Evolutionary conservation across 2,329 filamentous ascomycete species (phyloP).

Genomic region (Fusarium sororula): DNA sequence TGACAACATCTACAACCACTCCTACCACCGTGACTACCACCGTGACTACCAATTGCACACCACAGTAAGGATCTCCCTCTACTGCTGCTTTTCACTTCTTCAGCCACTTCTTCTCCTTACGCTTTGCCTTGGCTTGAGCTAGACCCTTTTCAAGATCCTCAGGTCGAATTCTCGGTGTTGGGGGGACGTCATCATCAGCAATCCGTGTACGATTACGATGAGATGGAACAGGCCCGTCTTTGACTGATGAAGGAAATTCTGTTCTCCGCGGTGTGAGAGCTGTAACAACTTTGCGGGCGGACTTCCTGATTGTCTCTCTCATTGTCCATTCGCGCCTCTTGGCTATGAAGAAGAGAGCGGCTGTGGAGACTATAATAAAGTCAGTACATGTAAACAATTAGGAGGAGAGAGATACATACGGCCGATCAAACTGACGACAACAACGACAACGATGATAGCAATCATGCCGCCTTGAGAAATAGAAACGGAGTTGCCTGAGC

Average conservation of each 20-base stretch:
- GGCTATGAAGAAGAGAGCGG: slow-evolving; percentile 78
- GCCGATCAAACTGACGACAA: slow-evolving; percentile 72
- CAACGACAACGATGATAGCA: slow-evolving; percentile 78
- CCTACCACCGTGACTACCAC: neutral
- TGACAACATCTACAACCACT: neutral
- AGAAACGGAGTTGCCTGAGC: slow-evolving; percentile 63
- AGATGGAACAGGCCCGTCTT: slow-evolving; percentile 47
- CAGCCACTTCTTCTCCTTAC: slow-evolving; percentile 43
- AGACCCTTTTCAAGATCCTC: slow-evolving; percentile 69
- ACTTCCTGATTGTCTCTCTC: slow-evolving; percentile 74
- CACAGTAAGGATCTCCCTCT: neutral
- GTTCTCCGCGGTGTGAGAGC: slow-evolving; percentile 69
- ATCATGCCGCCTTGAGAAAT: slow-evolving; percentile 76
- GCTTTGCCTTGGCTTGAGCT: slow-evolving; percentile 50
- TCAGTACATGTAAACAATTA: slow-evolving; percentile 15
- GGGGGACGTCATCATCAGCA: slow-evolving; percentile 64
- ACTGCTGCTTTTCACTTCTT: slow-evolving; percentile 15
- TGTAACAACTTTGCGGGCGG: slow-evolving; percentile 68
- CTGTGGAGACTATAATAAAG: slow-evolving; percentile 63
- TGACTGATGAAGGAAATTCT: slow-evolving; percentile 68
- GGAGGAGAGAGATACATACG: slow-evolving; percentile 59
- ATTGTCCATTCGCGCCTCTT: slow-evolving; percentile 89
- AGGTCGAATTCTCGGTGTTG: slow-evolving; percentile 63
- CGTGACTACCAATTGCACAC: neutral
- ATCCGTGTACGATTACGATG: slow-evolving; percentile 55